Percentiles rank a stretch among this genome's conserved stretches.
Conservation (phyloP, 2,329 filamentous ascomycete genomes). For the Domatiomyces catenatus region DNA sequence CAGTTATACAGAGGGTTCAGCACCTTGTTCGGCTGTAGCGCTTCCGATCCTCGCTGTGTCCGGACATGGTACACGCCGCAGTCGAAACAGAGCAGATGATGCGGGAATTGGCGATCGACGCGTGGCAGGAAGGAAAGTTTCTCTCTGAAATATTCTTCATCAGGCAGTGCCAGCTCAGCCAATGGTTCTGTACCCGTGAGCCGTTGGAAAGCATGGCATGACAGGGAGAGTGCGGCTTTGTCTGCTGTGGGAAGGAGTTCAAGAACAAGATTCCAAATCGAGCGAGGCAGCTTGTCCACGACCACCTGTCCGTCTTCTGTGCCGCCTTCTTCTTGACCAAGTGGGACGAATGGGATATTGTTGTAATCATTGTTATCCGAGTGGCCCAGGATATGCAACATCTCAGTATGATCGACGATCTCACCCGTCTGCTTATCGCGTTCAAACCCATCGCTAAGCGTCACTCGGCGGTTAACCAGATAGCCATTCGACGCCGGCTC, state of each 20-base stretch:
- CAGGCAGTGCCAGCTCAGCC: slow-evolving; percentile 20
- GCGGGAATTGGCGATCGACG: slow-evolving; percentile 37
- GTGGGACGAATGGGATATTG: slow-evolving; percentile 5
- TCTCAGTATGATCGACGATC: slow-evolving; percentile 15
- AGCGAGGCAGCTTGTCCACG: slow-evolving; percentile 30
- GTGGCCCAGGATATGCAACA: slow-evolving; percentile 16
- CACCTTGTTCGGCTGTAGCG: slow-evolving; percentile 37
- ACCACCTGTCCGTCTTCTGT: slow-evolving; percentile 13
- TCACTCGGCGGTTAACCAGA: background rate
- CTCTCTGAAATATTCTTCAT: slow-evolving; percentile 30
- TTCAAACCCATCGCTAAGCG: slow-evolving; percentile 1
- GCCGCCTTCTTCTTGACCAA: slow-evolving; percentile 21
- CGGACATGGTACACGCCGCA: slow-evolving; percentile 42
- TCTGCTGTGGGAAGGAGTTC: slow-evolving; percentile 31
- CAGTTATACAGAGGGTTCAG: slow-evolving; percentile 43
- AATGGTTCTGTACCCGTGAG: slow-evolving; percentile 30
- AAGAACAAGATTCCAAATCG: slow-evolving; percentile 33
- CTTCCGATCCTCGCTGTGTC: slow-evolving; percentile 38
- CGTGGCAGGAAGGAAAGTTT: slow-evolving; percentile 36
- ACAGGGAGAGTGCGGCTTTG: slow-evolving; percentile 34
- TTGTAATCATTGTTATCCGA: slow-evolving; percentile 8
- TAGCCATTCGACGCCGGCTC: background rate
- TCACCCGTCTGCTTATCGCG: slow-evolving; percentile 17
- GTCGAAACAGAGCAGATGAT: slow-evolving; percentile 44
- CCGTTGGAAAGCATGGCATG: slow-evolving; percentile 32